A percentile compares a stretch with the other conserved stretches of the same genome.
Conservation (phyloP, 768 basidiomycete species). For the Candolleomyces eurysporus region DNA sequence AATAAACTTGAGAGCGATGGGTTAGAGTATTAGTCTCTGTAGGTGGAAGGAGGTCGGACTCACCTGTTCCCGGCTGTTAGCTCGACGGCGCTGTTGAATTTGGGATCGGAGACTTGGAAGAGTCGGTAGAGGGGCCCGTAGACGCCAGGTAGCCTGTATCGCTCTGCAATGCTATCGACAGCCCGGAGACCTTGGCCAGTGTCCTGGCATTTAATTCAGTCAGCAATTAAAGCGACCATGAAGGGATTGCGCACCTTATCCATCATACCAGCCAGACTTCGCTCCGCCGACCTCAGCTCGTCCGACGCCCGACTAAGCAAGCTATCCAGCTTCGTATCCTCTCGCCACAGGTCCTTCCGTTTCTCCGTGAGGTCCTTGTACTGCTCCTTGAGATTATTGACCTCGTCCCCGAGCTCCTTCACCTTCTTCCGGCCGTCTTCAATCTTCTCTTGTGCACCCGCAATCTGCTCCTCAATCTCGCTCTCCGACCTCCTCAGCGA, state of each 20-base stretch:
- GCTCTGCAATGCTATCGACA: slow-evolving; percentile 79
- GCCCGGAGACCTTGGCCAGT: slow-evolving; percentile 87
- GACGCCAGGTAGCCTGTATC: slow-evolving; percentile 75
- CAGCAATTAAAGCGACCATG: neutral
- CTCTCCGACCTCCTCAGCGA: slow-evolving; percentile 44
- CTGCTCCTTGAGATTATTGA: slow-evolving; percentile 60
- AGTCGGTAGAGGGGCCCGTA: slow-evolving; percentile 94
- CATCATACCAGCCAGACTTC: slow-evolving; percentile 86
- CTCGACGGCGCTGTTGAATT: slow-evolving; percentile 91
- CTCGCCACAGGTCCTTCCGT: slow-evolving; percentile 92
- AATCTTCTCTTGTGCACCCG: slow-evolving; percentile 53
- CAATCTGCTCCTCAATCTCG: slow-evolving; percentile 60
- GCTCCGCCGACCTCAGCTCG: slow-evolving; percentile 79
- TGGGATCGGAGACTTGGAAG: slow-evolving; percentile 84
- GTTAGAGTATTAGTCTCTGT: neutral
- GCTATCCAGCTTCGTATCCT: slow-evolving; percentile 85
- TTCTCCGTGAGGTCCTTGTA: slow-evolving; percentile 70
- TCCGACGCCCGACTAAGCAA: slow-evolving; percentile 73
- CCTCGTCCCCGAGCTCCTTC: slow-evolving; percentile 60
- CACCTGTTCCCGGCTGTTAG: slow-evolving; percentile 95
- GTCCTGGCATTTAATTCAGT: slow-evolving; percentile 50
- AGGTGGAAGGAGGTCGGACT: neutral
- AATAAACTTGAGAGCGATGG: slow-evolving; percentile 62
- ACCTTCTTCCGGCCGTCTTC: slow-evolving; percentile 63
- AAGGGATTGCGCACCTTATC: slow-evolving; percentile 66